Percentiles rank a stretch among this genome's conserved stretches.
phyloP scores from a whole-genome alignment of 108 stramenopile species.

The Chaetoceros tenuissimus region DNA sequence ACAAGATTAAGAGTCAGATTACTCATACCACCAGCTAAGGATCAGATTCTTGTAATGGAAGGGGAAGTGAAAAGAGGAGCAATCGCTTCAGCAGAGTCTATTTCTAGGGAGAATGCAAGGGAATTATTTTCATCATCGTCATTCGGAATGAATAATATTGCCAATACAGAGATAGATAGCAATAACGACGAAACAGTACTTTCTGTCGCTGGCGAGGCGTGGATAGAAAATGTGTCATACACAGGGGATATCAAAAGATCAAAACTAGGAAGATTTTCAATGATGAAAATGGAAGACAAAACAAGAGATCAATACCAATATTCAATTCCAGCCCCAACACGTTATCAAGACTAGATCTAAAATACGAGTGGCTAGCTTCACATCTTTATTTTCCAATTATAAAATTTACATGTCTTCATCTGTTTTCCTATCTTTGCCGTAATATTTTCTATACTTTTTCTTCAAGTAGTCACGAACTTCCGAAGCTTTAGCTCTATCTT shows the following conservation, averaged over 20 bases:
- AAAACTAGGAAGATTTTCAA: neutral
- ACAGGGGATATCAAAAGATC: neutral
- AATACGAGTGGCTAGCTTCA: no score
- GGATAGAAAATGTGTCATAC: neutral
- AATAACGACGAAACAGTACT: conserved; percentile 18
- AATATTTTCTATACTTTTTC: conserved; percentile 5
- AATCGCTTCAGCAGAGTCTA: conserved; percentile 15
- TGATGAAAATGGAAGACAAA: neutral
- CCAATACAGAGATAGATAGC: neutral
- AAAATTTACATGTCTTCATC: no score
- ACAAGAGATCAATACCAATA: neutral
- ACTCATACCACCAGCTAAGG: conserved; percentile 69
- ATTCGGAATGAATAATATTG: conserved; percentile 9
- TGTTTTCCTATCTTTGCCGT: no score
- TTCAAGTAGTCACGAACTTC: conserved; percentile 37
- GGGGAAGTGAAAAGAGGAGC: conserved; percentile 36
- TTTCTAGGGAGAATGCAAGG: conserved; percentile 14
- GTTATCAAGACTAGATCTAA: neutral
- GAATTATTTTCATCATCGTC: conserved; percentile 17
- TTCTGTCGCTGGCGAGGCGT: conserved; percentile 32
- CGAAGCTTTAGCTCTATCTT: conserved; percentile 36
- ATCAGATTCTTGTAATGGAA: conserved; percentile 67
- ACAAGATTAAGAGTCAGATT: conserved; percentile 57
- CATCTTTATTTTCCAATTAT: no score
- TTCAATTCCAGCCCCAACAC: neutral